Conservation (phyloP, 164 flowering plant genomes). For the Tinospora cordifolia region DNA sequence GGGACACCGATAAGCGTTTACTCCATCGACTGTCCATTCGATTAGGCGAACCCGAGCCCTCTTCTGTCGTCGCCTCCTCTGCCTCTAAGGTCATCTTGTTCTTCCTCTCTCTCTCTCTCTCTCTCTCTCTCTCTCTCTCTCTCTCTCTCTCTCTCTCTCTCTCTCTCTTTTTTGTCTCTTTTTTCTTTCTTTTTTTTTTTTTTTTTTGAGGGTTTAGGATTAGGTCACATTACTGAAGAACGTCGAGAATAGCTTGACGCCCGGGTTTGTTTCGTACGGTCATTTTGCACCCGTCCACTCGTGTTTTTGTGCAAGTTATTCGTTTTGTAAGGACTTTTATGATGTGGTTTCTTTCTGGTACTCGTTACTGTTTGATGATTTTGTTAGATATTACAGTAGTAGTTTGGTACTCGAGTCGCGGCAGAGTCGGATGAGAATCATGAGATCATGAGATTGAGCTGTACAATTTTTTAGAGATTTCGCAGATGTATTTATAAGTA, state of each 20-base stretch:
- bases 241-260: background rate
- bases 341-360: no score
- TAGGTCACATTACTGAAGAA: background rate
- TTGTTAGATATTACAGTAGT: no score
- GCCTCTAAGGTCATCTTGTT: constrained; percentile 51
- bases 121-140: background rate
- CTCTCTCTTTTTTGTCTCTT: background rate
- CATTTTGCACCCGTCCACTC: no score
- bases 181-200: no score
- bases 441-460: no score
- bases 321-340: no score
- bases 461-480: no score
- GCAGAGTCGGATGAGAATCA: no score
- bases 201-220: constrained; percentile 7
- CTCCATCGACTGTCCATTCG: constrained; percentile 63
- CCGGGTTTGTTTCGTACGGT: background rate
- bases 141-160: background rate
- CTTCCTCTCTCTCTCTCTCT: background rate
- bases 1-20: constrained; percentile 43
- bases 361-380: no score
- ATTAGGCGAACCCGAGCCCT: constrained; percentile 63
- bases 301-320: background rate
- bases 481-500: background rate
- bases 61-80: constrained; percentile 62
- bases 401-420: no score